A percentile compares a stretch with the other conserved stretches of the same genome.
These are phyloP conservation scores for Verticillium tricorpus DNA, from an alignment of 2,329 filamentous ascomycete genomes.

Conservation along the genomic window DNA sequence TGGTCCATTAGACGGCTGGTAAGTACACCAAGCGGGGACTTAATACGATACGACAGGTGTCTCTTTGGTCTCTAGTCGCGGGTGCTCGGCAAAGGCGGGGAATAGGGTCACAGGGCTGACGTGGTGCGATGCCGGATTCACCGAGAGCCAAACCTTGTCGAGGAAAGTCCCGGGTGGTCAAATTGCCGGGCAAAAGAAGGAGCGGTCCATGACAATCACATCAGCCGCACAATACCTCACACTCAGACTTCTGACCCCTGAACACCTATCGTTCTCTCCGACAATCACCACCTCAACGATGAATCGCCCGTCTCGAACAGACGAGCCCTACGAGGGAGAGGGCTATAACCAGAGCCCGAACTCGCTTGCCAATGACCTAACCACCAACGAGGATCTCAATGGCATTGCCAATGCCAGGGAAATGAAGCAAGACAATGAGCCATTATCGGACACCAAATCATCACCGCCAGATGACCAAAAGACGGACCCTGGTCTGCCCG, in stretches of 20 bases:
- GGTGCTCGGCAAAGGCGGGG: neutral
- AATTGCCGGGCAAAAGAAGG: neutral
- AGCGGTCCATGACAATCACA: neutral
- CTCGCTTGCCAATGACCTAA: conserved; percentile 40
- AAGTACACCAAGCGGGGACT: too few relatives aligned
- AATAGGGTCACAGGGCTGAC: neutral
- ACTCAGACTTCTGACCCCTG: too few relatives aligned
- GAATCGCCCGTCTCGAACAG: conserved; percentile 52
- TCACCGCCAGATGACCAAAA: neutral
- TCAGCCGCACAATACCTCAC: neutral
- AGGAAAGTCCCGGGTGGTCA: neutral
- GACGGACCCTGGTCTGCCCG: neutral
- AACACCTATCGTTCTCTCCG: neutral
- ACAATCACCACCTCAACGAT: conserved; percentile 23
- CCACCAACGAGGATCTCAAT: conserved; percentile 51
- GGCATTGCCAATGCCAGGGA: conserved; percentile 46
- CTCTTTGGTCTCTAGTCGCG: neutral
- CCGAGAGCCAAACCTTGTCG: neutral
- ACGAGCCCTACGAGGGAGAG: conserved; percentile 42
- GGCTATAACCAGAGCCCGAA: conserved; percentile 51
- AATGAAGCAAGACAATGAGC: neutral
- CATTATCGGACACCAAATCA: neutral
- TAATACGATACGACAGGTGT: too few relatives aligned
- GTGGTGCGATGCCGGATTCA: neutral
- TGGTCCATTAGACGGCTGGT: too few relatives aligned